Base-by-base conservation (phyloP, 306 rosid genomes). In the Datisca glomerata region DNA sequence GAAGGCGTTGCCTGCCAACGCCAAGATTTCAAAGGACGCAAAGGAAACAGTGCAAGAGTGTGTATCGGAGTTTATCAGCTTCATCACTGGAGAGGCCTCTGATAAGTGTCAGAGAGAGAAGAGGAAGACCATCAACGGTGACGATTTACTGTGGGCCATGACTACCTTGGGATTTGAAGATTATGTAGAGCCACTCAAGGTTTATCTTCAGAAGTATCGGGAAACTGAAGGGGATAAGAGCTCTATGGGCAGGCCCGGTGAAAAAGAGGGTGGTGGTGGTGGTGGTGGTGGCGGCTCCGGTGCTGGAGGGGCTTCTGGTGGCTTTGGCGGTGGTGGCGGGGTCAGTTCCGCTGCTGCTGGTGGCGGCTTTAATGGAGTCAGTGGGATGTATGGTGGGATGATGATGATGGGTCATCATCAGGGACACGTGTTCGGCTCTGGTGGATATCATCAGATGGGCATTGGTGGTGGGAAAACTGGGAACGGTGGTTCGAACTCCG, bases 21-120 rank as follows among this genome's bases (percentile, higher is more conserved):
- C 72, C 3, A 79, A 74, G 72, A 74, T 79, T 52, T 79, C 80
- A 1, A 79, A 74, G 55, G 87, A 78, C 58, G 76, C 82, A 3
- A 78, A 74, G 27, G 80, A 79, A 61, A 79, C 80, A 1, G 74
- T 79, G 18, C 77, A 79, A 44, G 83, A 71, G 57, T 79, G 79
- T 39, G 79, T 79, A 5, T 74, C 79, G 29, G 79, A 79, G 70
- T 79, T 74, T 56, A 74, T 79, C 45, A 73, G 79, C 73, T 79
- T 79, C 67, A 60, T 79, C 31, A 79, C 79, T 5, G 72, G 76
- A 0, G 82, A 68, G 59, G 76, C 89, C 0, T 79, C 89, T 4
- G 89, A 79, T 27, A 78, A 78, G 76, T 78, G 82, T 46, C 82
- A 78, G 64, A 63, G 79, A 6, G 82, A 74, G 69, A 78, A 78